Percentiles rank a stretch among this genome's conserved stretches.
Evolutionary conservation across 495 filamentous ascomycete species (phyloP).

Genomic region (Tuber borchii): DNA sequence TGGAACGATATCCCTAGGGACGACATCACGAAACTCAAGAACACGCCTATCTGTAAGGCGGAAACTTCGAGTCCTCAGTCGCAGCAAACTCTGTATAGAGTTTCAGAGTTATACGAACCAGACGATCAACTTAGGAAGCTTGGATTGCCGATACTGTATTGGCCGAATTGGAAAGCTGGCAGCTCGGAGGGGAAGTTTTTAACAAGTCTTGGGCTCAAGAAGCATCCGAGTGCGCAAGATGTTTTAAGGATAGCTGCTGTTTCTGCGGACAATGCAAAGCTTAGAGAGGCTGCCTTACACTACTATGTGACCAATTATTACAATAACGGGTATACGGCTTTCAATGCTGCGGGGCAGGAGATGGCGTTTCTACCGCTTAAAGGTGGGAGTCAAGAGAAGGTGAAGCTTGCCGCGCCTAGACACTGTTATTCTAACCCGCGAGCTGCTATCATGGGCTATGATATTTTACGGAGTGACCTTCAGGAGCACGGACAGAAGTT

Average conservation of each 20-base stretch:
- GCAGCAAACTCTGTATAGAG: constrained; percentile 56
- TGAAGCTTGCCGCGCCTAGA: constrained; percentile 59
- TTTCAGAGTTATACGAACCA: constrained; percentile 81
- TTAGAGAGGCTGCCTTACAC: constrained; percentile 62
- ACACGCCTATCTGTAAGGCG: constrained; percentile 72
- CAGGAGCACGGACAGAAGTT: constrained; percentile 72
- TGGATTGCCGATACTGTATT: constrained; percentile 71
- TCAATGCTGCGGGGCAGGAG: constrained; percentile 52
- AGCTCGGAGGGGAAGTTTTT: constrained; percentile 71
- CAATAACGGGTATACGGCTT: constrained; percentile 62
- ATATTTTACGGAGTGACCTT: constrained; percentile 65
- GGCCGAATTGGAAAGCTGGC: constrained; percentile 62
- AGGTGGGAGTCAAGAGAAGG: constrained; percentile 25
- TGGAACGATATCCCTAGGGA: constrained; percentile 77
- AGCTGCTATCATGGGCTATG: constrained; percentile 69
- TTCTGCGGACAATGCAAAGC: constrained; percentile 49
- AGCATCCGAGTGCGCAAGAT: constrained; percentile 63
- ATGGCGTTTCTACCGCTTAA: constrained; percentile 46
- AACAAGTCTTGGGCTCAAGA: constrained; percentile 59
- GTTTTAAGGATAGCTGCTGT: constrained; percentile 66
- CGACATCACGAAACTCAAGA: constrained; percentile 71
- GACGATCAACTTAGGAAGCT: constrained; percentile 62
- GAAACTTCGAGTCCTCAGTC: constrained; percentile 50
- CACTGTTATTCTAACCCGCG: constrained; percentile 76
- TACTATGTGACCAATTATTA: constrained; percentile 78